Conservation (phyloP, 768 basidiomycete genomes). For the Suillus subalutaceus region DNA sequence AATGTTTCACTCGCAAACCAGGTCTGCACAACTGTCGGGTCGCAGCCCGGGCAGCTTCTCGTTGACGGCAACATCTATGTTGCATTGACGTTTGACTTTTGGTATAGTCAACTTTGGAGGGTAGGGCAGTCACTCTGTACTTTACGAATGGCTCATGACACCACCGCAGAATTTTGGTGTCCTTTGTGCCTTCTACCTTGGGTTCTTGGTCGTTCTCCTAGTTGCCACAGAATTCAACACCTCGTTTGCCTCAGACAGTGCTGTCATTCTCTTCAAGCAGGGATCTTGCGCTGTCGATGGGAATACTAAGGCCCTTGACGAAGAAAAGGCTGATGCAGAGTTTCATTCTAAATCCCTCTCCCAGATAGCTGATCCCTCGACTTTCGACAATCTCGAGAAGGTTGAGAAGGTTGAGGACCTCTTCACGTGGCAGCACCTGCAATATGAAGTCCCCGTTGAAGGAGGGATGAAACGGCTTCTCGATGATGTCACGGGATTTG, state of each 20-base stretch:
- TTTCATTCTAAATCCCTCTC: neutral
- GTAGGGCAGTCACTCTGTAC: conserved; percentile 27
- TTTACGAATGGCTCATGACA: neutral
- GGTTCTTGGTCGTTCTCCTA: conserved; percentile 58
- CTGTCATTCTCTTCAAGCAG: conserved; percentile 68
- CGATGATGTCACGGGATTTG: conserved; percentile 77
- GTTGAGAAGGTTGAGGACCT: conserved; percentile 44
- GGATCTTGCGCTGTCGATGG: conserved; percentile 34
- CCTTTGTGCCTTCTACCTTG: conserved; percentile 62
- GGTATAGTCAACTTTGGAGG: conserved; percentile 51
- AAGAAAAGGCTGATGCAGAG: conserved; percentile 27
- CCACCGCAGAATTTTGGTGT: conserved; percentile 64
- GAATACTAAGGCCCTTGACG: conserved; percentile 28
- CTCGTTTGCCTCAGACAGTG: conserved; percentile 33
- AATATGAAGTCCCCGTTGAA: conserved; percentile 71
- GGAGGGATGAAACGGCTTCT: conserved; percentile 58
- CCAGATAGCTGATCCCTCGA: neutral
- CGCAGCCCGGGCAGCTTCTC: conserved; percentile 55
- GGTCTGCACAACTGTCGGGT: conserved; percentile 74
- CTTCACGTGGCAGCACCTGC: conserved; percentile 80
- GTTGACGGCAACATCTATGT: conserved; percentile 68
- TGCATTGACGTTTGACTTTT: conserved; percentile 43
- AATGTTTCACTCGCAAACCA: conserved; percentile 61
- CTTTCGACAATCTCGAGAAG: neutral
- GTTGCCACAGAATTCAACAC: conserved; percentile 60